phyloP scores from a whole-genome alignment of 2,329 filamentous ascomycete species.

The Xylaria sp. region DNA sequence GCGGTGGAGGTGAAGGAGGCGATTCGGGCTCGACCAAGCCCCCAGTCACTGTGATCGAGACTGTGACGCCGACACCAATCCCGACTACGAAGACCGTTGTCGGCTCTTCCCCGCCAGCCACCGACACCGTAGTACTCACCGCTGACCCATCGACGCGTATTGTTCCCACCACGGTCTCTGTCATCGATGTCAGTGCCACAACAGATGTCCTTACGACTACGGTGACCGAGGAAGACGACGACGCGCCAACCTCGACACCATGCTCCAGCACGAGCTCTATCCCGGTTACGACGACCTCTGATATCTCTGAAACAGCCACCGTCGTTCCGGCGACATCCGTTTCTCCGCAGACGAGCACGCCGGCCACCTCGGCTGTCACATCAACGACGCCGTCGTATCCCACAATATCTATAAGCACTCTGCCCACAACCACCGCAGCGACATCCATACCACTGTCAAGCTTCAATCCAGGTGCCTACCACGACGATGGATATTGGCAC shows the following conservation, averaged over 20 bases:
- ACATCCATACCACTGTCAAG: conserved; percentile 17
- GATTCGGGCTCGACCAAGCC: conserved; percentile 18
- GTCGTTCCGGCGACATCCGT: conserved; percentile 1
- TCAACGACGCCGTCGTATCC: conserved; percentile 14
- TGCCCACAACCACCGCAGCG: conserved; percentile 16
- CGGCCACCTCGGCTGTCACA: conserved; percentile 9
- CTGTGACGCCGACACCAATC: conserved; percentile 38
- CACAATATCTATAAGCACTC: conserved; percentile 11
- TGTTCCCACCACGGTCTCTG: conserved; percentile 34
- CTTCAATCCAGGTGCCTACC: conserved; percentile 29
- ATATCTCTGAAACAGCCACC: conserved; percentile 1
- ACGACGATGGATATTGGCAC: conserved; percentile 51
- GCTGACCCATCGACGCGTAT: conserved; percentile 23
- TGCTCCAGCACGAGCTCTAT: conserved; percentile 5
- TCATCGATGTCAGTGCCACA: conserved; percentile 34
- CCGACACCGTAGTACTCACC: conserved; percentile 35
- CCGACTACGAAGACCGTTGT: conserved; percentile 34
- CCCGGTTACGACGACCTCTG: conserved; percentile 2
- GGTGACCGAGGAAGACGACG: conserved; percentile 28
- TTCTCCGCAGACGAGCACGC: conserved; percentile 13
- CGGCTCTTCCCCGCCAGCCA: conserved; percentile 32
- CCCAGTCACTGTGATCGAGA: conserved; percentile 40
- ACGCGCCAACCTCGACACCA: conserved; percentile 18
- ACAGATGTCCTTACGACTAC: conserved; percentile 26
- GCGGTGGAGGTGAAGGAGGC: conserved; percentile 23